These are phyloP conservation scores for Cordyceps cateniannulata DNA, from an alignment of 2,329 filamentous ascomycete genomes.

Conservation along the genomic window DNA sequence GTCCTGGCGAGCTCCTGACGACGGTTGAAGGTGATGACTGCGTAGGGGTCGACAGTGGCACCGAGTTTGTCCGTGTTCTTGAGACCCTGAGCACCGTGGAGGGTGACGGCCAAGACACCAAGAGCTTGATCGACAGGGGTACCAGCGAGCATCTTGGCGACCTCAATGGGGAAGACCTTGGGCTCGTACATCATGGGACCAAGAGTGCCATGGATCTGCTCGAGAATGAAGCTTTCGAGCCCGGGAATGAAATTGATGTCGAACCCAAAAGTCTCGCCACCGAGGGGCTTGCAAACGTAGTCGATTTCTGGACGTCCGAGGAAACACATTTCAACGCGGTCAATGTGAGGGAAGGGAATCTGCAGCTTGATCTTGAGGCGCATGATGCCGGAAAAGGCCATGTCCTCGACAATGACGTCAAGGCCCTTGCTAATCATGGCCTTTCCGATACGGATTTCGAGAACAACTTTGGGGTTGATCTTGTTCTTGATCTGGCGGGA, in stretches of 20 bases:
- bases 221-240: conserved; percentile 86
- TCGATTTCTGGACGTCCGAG: conserved; percentile 83
- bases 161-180: conserved; percentile 96
- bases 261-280: conserved; percentile 91
- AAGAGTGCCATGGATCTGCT: conserved; percentile 91
- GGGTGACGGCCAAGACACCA: conserved; percentile 83
- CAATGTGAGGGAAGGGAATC: conserved; percentile 90
- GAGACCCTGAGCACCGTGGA: conserved; percentile 84
- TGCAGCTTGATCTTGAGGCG: conserved; percentile 96
- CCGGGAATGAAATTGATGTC: conserved; percentile 99
- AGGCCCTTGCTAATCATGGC: conserved; percentile 95
- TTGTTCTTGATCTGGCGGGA: conserved; percentile 86
- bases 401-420: conserved; percentile 96
- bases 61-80: conserved; percentile 95
- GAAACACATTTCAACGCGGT: conserved; percentile 93
- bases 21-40: conserved; percentile 75
- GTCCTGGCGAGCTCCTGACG: conserved; percentile 78
- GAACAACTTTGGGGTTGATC: conserved; percentile 91
- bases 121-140: conserved; percentile 93
- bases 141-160: conserved; percentile 95
- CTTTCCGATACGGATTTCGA: conserved; percentile 92
- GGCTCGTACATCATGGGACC: conserved; percentile 97
- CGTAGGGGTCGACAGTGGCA: conserved; percentile 87
- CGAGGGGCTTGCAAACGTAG: conserved; percentile 95
- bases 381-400: conserved; percentile 94